Base-by-base conservation (phyloP, 768 basidiomycete genomes). In the Suillus subalutaceus region DNA sequence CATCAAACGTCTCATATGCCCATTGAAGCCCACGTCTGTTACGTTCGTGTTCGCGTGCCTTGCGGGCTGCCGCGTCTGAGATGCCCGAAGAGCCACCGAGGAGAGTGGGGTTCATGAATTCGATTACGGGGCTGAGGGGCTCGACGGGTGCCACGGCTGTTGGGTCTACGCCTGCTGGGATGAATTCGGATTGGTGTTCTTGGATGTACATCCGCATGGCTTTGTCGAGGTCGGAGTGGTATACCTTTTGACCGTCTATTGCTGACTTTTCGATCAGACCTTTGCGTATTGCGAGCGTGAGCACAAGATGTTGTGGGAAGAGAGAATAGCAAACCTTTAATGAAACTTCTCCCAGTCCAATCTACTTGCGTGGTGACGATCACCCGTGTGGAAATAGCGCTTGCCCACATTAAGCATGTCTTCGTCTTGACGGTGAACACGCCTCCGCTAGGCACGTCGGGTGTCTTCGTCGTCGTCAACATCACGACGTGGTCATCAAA, bases 291-390 rank as follows among this genome's bases (percentile, higher is more conserved):
- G 52, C 70, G 23, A 12, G 59, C 37, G 16, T 37, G 52, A 48
- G 41, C 12, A 16, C 66, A 65, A 23, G 10, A 38, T 1, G 4
- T 23, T 8, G 20, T 5, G 12, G 37, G 41, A 46, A 13, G 67
- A 9, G 8, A 53, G 2, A 32, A 16, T 18, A 18, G 16, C 81
- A 69, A 65, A 95, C 96, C 91, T 79, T 93, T 97, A 78, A 99
- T 96, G 79, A 98, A 99, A 79, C 94, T 96, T 71, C 95, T 85
- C 53, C 96, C 96, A 0, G 93, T 94, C 96, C 97, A 99, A 67
- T 98, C 96, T 2, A 99, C 93, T 68, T 91, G 87, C 5, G 92
- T 94, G 50, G 94, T 96, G 4, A 99, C 93, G 13, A 96, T 69
- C 16, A 99, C 88, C 65, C 85, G 88, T 7, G 92, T 91, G 30